phyloP scores from a whole-genome alignment of 129 eudicot genomes.

The Dittrichia graveolens region DNA sequence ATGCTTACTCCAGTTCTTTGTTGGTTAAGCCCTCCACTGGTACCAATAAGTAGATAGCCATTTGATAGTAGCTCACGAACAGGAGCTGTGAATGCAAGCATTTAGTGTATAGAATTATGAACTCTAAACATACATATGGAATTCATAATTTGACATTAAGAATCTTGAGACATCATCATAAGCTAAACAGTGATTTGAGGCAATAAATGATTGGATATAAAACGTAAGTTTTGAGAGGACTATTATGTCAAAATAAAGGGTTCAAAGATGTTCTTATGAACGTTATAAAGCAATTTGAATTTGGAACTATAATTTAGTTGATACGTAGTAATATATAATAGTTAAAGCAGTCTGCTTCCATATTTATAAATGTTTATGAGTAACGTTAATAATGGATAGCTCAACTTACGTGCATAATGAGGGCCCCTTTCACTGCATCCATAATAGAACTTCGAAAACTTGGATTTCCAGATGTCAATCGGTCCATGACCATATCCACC shows the following conservation, averaged over 20 bases:
- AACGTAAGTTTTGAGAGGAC: constrained; percentile 4
- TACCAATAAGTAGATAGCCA: constrained; percentile 87
- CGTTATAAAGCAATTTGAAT: constrained; percentile 15
- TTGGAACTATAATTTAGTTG: constrained; percentile 5
- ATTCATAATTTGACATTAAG: background rate
- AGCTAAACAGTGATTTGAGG: constrained; percentile 12
- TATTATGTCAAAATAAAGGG: background rate
- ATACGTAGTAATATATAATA: too few relatives aligned
- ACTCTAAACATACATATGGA: background rate
- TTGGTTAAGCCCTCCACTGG: constrained; percentile 96
- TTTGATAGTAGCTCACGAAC: constrained; percentile 66
- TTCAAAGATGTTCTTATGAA: background rate
- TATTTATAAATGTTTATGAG: constrained; percentile 9
- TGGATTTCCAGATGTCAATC: constrained; percentile 86
- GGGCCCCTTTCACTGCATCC: constrained; percentile 96
- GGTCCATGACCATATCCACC: constrained; percentile 58
- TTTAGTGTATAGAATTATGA: background rate
- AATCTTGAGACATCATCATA: background rate
- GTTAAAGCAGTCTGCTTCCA: background rate
- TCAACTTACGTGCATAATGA: constrained; percentile 74
- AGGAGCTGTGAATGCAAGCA: constrained; percentile 57
- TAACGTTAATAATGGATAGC: constrained; percentile 1
- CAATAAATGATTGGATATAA: background rate
- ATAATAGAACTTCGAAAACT: constrained; percentile 61
- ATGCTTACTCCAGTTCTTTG: constrained; percentile 82